Base-by-base conservation (phyloP, 306 rosid genomes). In the Inga leiocalycina region DNA sequence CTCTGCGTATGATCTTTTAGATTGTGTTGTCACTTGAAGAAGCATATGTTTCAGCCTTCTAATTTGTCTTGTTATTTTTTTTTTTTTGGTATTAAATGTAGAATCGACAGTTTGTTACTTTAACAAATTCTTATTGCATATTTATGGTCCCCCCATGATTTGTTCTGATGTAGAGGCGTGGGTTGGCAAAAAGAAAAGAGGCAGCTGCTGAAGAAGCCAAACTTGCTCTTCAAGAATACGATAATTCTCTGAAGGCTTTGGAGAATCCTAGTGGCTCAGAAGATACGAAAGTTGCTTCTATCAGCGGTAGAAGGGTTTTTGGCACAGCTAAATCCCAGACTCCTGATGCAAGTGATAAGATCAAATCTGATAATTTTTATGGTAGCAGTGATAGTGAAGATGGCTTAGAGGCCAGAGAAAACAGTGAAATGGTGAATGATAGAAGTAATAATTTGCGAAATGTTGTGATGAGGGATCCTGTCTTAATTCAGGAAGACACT, bases 301-400 rank as follows among this genome's bases (percentile, higher is more conserved):
- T 79, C 8, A 88, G 94, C 85, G 99, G 99, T 71, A 88, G 98
- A 89, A 94, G 91, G 85, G 91, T 91, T 78, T 96, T 94, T 82
- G 97, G 91, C 77, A 79, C 85, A 56, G 80, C 90, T 74, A 91
- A 88, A 77, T 86, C 84, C 45, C 87, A 82, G 46, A 84, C 85
- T 76, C 79, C 86, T 76, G 90, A 82, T 81, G 80, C 90, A 37
- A 79, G 83, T 77, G 86, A 87, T 51, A 87, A 84, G 86, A 81
- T 57, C 37, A 90, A 86, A 78, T 74, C 85, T 12, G 93, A 92
- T 84, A 85, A 81, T 19, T 84, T 81, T 82, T 87, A 91, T 75
- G 89, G 85, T 78, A 80, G 84, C 84, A 89, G 97, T 75, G 97
- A 94, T 61, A 88, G 90, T 84, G 99, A 96, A 82, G 90, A 96